Percentiles rank a stretch among this genome's conserved stretches.
Evolutionary conservation across 345 rosid species (phyloP).

Genomic region (Eucalyptus cloeziana): DNA sequence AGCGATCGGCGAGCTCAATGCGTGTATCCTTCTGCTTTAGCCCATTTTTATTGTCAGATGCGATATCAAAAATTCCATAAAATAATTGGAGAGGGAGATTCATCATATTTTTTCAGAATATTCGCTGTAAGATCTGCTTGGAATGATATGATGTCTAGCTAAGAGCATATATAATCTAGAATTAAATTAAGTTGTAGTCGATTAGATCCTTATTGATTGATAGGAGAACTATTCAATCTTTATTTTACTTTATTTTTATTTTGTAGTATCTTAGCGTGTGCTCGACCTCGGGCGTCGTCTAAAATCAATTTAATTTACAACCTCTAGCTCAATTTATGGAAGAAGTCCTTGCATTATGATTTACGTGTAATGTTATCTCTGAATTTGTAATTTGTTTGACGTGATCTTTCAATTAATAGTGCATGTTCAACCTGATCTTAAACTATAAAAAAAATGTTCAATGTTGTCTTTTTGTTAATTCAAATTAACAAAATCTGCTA

Average conservation of each 20-base stretch:
- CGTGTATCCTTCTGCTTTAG: not conserved
- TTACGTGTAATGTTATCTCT: fast-evolving
- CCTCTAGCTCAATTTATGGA: not conserved
- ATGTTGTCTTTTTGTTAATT: not conserved
- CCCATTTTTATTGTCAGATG: not conserved
- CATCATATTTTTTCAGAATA: not conserved
- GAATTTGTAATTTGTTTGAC: not conserved
- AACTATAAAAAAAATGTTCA: not conserved
- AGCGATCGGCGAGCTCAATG: not conserved
- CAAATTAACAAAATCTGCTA: not conserved
- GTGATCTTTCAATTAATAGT: not conserved
- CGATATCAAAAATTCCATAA: not conserved
- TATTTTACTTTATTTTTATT: not conserved
- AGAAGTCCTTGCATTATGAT: not conserved
- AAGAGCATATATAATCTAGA: not conserved
- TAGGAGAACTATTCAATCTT: not conserved
- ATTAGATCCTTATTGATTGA: not conserved
- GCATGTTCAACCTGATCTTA: not conserved
- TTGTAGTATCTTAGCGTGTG: not conserved
- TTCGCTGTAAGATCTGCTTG: not conserved
- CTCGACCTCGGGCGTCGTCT: fast-evolving
- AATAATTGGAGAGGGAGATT: not conserved
- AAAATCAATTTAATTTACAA: not conserved
- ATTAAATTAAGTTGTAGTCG: not conserved
- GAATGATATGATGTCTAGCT: not conserved